Base-by-base conservation (phyloP, 352 stramenopile genomes). In the Thalassiosira exigua region DNA sequence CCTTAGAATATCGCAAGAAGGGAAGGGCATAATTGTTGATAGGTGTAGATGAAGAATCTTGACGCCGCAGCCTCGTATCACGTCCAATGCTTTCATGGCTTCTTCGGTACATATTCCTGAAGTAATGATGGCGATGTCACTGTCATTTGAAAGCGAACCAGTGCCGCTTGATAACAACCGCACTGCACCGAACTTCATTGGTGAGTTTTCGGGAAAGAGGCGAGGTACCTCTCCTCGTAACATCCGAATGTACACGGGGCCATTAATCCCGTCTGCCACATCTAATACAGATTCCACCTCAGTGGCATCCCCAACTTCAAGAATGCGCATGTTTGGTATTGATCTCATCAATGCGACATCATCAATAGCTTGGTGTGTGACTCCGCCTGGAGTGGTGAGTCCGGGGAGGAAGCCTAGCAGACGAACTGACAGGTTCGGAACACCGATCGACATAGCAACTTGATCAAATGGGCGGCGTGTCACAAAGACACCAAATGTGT, bases 341-440 rank as follows among this genome's bases (percentile, higher is more conserved):
- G 68, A 59, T 30, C 68, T 61, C 24, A 51, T 62, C 4, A 76
- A 24, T 0, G 68, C 54, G 41, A 64, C 50, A 60, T 76, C 68
- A 29, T 76, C 68, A 53, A 76, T 76, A 17, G 68, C 68, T 69
- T 76, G 68, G 36, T 76, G 68, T 7, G 68, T 76, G 27, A 76
- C 59, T 5, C 68, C 68, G 27, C 68, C 68, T 44, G 68, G 68
- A 22, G 68, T 69, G 29, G 59, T 76, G 3, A 76, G 36, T 24
- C 68, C 68, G 21, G 68, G 68, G 29, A 76, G 50, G 32, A 76
- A 76, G 3, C 68, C 68, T 26, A 76, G 32, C 17, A 76, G 33
- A 14, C 50, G 41, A 36, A 76, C 68, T 27, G 53, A 48, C 29
- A 76, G 42, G 51, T 76, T 76, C 3, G 68, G 68, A 12, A 65